Conservation (phyloP, 306 rosid species). For the Psophocarpus tetragonolobus region DNA sequence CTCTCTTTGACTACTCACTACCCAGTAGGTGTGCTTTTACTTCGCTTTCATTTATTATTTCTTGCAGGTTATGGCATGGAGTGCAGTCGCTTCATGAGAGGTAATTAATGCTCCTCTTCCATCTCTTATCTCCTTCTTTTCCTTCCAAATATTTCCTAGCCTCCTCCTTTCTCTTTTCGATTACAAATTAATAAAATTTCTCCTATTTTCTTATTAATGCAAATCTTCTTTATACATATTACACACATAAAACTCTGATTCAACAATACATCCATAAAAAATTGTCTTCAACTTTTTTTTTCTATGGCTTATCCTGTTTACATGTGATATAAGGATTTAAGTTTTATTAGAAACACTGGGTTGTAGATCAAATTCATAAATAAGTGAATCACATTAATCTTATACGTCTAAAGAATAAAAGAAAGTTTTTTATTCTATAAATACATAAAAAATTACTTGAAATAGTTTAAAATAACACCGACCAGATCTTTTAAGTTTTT, state of each 20-base stretch:
- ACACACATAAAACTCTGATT: no score
- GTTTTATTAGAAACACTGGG: background rate
- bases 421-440: background rate
- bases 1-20: no score
- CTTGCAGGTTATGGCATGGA: constrained; percentile 94
- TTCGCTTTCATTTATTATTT: constrained; percentile 21
- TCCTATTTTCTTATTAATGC: no score
- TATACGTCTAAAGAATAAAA: background rate
- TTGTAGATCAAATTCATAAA: background rate
- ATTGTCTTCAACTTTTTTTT: no score
- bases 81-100: constrained; percentile 93
- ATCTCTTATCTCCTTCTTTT: background rate
- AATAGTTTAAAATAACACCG: background rate
- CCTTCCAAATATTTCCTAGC: no score
- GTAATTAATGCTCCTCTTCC: constrained; percentile 53
- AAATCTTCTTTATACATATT: no score
- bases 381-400: background rate
- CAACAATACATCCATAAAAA: no score
- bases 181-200: no score
- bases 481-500: no score
- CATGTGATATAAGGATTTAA: background rate
- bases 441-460: background rate
- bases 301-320: no score
- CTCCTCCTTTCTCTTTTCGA: no score
- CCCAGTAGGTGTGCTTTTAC: constrained; percentile 16